Evolutionary conservation across 176 grass and related monocot genomes (phyloP).

Genomic region (Oropetium thomaeum): DNA sequence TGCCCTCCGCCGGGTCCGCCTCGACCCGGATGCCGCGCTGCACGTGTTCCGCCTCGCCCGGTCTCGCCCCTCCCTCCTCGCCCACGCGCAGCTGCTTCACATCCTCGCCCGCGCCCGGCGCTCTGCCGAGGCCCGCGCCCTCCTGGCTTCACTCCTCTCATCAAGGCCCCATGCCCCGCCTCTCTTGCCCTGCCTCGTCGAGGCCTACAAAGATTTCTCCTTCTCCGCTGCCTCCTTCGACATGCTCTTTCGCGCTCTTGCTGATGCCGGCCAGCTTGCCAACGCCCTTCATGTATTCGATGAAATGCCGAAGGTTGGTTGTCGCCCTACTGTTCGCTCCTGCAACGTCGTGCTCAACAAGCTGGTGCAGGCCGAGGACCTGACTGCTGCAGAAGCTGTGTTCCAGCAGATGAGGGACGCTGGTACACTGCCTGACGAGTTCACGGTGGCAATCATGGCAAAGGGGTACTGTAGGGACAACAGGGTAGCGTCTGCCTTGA

Average conservation of each 20-base stretch:
- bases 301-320: constrained; percentile 70
- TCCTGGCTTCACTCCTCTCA: constrained; percentile 51
- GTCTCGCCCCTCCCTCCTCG: constrained; percentile 41
- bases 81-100: constrained; percentile 75
- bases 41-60: constrained; percentile 58
- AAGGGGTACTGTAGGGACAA: constrained; percentile 69
- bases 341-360: constrained; percentile 76
- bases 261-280: constrained; percentile 35
- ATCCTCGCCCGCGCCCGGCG: constrained; percentile 71
- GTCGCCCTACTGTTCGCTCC: constrained; percentile 59
- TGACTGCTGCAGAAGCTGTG: constrained; percentile 29
- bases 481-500: constrained; percentile 31
- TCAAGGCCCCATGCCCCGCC: constrained; percentile 3
- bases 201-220: constrained; percentile 68
- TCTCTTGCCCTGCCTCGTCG: constrained; percentile 57
- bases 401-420: constrained; percentile 59
- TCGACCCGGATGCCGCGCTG: constrained; percentile 56
- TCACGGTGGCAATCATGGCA: constrained; percentile 65
- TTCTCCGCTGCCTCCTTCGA: constrained; percentile 81
- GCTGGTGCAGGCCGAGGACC: constrained; percentile 57
- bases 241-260: constrained; percentile 66
- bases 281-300: constrained; percentile 80
- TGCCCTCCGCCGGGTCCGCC: constrained; percentile 63
- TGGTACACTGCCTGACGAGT: constrained; percentile 57
- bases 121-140: constrained; percentile 41